Evolutionary conservation across 305 asterid species (phyloP), one percentile per base, ranked within the genome.

Genomic region (Euphrasia arctica): DNA sequence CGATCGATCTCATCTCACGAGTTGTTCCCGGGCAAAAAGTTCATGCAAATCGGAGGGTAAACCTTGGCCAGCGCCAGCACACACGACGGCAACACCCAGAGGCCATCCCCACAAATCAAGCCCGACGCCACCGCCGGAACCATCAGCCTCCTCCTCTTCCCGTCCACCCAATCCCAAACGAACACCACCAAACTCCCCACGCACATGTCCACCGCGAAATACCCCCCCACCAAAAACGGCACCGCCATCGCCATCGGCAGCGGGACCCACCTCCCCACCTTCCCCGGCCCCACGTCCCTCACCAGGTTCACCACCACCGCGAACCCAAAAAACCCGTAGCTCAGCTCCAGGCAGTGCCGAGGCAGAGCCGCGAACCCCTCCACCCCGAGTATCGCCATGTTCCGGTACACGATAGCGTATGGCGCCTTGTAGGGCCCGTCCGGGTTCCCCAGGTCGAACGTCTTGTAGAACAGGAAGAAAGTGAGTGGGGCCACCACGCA

Each of bases 161-260:
- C 67, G 15, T 83, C 51, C 11, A 85, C 28, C 70, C 67, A 81
- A 55, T 75, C 77, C 93, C 93, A 91, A 9, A 73, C 82, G 42
- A 7, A 86, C 4, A 91, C 96, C 6, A 74, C 58, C 74, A 84
- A 61, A 72, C 95, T 88, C 73, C 97, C 97, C 22, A 80, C 48
- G 49, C 95, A 88, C 97, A 90, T 90, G 58, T 90, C 97, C 0
- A 91, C 77, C 0, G 96, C 95, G 60, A 91, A 91, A 50, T 84
- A 79, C 9, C 87, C 97, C 5, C 96, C 95, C 47, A 86, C 95
- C 0, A 88, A 79, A 62, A 91, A 91, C 4, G 96, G 96, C 71
- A 83, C 96, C 0, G 96, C 96, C 95, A 91, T 91, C 3, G 95
- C 96, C 96, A 88, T 88, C 7, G 97, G 96, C 15, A 88, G 85